phyloP scores from a whole-genome alignment of 345 rosid species.

The Gossypium stocksii region DNA sequence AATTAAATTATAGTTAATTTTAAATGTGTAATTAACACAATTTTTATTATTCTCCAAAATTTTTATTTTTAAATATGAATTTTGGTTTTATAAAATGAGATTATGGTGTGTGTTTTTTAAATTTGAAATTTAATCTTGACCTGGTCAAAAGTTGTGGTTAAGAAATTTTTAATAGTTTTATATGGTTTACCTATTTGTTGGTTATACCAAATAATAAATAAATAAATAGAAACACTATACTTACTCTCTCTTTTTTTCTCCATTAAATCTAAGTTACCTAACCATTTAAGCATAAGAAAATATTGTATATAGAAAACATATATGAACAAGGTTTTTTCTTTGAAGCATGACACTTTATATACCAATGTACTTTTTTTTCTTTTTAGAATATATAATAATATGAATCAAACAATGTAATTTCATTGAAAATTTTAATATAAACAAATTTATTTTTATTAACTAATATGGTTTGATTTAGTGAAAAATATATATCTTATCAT shows the following conservation, averaged over 20 bases:
- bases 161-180: not conserved
- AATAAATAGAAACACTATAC: not conserved
- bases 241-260: not conserved
- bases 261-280: not conserved
- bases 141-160: slow-evolving; percentile 26
- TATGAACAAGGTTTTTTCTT: too few species aligned
- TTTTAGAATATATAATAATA: too few species aligned
- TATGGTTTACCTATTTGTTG: not conserved
- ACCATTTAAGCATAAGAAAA: not conserved
- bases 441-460: too few species aligned
- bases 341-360: not conserved
- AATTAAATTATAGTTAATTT: too few species aligned
- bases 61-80: too few species aligned
- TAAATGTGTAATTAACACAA: too few species aligned
- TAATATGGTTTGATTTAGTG: slow-evolving; percentile 23
- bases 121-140: slow-evolving; percentile 13
- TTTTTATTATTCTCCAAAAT: too few species aligned
- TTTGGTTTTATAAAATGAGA: slow-evolving; percentile 13
- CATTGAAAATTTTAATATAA: not conserved
- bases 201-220: not conserved
- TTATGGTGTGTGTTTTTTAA: not conserved
- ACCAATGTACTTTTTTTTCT: too few species aligned
- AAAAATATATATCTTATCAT: too few species aligned
- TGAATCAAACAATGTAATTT: too few species aligned
- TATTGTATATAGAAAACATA: too few species aligned